Base-by-base conservation (phyloP, 1,284 basidiomycete species). In the Volvariella volvacea region DNA sequence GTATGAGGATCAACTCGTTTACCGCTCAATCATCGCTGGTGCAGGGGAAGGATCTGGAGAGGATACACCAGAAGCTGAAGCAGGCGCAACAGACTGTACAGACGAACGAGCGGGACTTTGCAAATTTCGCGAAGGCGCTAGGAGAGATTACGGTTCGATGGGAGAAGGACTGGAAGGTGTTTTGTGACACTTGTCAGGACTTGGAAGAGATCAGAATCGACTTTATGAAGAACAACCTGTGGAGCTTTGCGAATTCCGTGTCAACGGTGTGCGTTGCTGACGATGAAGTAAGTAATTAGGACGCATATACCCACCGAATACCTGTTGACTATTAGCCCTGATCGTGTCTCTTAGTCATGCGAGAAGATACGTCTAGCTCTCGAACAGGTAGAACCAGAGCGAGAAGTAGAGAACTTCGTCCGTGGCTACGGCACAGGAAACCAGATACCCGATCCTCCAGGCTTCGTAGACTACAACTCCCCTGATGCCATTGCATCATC, bases 251-350 rank as follows among this genome's bases (percentile, higher is more conserved):
- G 1, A 99, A 99, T 63, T 85, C 88, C 1, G 85, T 98, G 16
- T 96, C 93, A 3, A 91, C 90, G 4, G 89, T 97, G 20, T 99
- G 96, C 58, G 94, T 99, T 10, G 75, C 84, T 16, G 95, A 99
- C 59, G 96, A 99, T 60, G 92, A 96, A 76, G 92, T 92, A 56
- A 52, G 83, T 73, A 12, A 46, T 41, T 22, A 7, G 10, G 22
- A 25, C 40, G 42, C 38, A 22, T 32, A 10, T 44, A 19, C n/a
- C n/a, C n/a, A n/a, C n/a, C 44, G 32, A 1, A 17, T n/a, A 25
- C 37, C 10, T 33, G 31, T 48, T 42, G 28, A 31, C 39, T 31
- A 16, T 48, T 36, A 25, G 22, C 32, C n/a, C 45, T 33, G 41
- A 43, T 43, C 22, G 7, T n/a, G n/a, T n/a, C n/a, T n/a, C n/a